Conservation (phyloP, 1,139 yeast genomes). For the Zygosaccharomyces sapae region DNA sequence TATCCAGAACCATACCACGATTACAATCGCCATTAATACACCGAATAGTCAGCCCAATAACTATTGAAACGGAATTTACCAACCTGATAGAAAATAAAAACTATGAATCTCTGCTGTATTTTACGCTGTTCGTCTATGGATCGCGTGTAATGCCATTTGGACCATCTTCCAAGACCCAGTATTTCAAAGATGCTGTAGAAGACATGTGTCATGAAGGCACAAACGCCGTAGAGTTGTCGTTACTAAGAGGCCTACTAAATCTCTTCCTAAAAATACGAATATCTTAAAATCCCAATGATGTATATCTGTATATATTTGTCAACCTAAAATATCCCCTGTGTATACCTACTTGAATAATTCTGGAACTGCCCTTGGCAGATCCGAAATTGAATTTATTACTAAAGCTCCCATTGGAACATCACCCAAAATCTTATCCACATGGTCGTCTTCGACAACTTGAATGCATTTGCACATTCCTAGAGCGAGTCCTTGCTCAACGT, state of each 20-base stretch:
- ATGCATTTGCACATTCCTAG: constrained; percentile 44
- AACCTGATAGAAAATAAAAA: constrained; percentile 19
- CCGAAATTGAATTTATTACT: constrained; percentile 45
- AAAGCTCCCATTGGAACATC: constrained; percentile 41
- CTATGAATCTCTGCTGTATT: constrained; percentile 26
- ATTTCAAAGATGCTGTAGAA: constrained; percentile 24
- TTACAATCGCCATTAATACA: constrained; percentile 17
- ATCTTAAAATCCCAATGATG: not conserved
- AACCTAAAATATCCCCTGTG: constrained; percentile 29
- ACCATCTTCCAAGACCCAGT: constrained; percentile 9
- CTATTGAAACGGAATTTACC: constrained; percentile 21
- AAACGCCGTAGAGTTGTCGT: constrained; percentile 27
- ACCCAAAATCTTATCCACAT: constrained; percentile 38
- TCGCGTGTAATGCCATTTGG: constrained; percentile 23
- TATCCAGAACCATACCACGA: constrained; percentile 22
- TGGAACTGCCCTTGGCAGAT: constrained; percentile 45
- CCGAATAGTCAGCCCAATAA: constrained; percentile 3
- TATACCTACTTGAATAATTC: constrained; percentile 43
- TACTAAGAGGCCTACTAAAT: constrained; percentile 24
- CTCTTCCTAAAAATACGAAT: constrained; percentile 18
- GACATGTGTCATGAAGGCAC: constrained; percentile 22
- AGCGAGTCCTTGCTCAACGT: constrained; percentile 46
- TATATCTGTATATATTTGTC: constrained; percentile 5
- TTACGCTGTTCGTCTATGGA: constrained; percentile 25
- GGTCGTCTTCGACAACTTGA: constrained; percentile 40